phyloP scores from a whole-genome alignment of 306 rosid species.

The Acacia melanoxylon region DNA sequence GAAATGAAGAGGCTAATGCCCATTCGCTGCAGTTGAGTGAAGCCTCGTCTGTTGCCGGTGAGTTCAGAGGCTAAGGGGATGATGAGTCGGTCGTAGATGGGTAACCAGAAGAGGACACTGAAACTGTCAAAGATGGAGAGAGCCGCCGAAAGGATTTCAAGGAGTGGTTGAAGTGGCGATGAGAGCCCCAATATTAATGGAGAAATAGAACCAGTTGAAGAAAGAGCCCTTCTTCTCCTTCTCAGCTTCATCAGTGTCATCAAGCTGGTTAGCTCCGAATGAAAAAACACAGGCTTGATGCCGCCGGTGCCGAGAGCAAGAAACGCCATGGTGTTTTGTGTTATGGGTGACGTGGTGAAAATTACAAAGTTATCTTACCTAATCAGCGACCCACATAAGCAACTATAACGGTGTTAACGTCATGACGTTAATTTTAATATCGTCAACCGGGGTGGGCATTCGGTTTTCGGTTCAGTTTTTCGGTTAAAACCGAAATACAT shows the following conservation, averaged over 20 bases:
- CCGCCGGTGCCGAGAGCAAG: constrained; percentile 82
- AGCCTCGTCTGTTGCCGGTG: too few species aligned
- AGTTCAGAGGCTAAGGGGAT: too few species aligned
- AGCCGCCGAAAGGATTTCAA: constrained; percentile 71
- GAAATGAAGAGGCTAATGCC: constrained; percentile 79
- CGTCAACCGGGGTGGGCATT: too few species aligned
- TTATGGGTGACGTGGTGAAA: constrained; percentile 33
- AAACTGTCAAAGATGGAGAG: constrained; percentile 68
- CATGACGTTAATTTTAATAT: too few species aligned
- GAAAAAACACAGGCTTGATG: constrained; percentile 85
- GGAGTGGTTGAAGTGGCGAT: constrained; percentile 58
- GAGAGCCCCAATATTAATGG: constrained; percentile 74
- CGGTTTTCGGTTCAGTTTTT: too few species aligned
- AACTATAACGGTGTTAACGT: too few species aligned
- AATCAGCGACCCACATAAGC: too few species aligned
- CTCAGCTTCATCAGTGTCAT: constrained; percentile 57
- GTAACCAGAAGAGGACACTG: too few species aligned
- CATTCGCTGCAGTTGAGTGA: constrained; percentile 56
- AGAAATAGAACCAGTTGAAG: constrained; percentile 85
- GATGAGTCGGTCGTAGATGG: too few species aligned
- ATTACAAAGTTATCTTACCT: too few species aligned
- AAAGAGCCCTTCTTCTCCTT: constrained; percentile 67
- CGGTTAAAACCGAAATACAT: too few species aligned
- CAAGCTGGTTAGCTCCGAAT: constrained; percentile 85
- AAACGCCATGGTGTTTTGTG: constrained; percentile 49